Base-by-base conservation (phyloP, 2,329 filamentous ascomycete species). In the Claviceps lovelessii region DNA sequence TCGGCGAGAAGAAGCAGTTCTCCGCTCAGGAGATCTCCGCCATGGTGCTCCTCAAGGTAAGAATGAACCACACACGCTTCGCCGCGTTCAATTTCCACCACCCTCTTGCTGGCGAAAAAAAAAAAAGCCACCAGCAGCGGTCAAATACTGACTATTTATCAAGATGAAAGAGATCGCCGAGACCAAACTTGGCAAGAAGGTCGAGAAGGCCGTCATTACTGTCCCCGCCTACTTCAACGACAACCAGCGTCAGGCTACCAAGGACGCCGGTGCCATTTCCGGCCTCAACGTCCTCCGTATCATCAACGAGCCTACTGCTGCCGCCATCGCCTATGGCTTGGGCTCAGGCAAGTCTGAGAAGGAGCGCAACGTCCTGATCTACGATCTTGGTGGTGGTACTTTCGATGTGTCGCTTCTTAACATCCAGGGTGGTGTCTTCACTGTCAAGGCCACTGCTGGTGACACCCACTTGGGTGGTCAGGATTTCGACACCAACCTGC, bases 211-310 rank as follows among this genome's bases (percentile, higher is more conserved):
- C 61, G 93, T 98, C 72, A 90, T 98, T 74, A 98, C 93, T 59
- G 93, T 97, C 57, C 93, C 93, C 56, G 93, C 93, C 71, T 98
- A 98, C 83, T 98, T 98, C 88, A 97, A 97, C 82, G 93, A 98
- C 84, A 95, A 95, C 81, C 93, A 98, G 81, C 87, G 93, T 77
- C 93, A 97, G 78, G 88, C 93, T 63, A 98, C 93, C 77, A 97
- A 97, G 85, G 93, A 97, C 70, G 93, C 93, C 63, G 93, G 93
- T 85, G 87, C 91, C 72, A 98, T 98, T 70, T 78, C 91, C 68
- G 93, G 91, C 65, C 85, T 98, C 60, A 96, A 97, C 77, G 90
- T 98, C 64, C 90, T 98, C 74, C 90, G 93, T 82, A 97, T 98
- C 78, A 97, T 98, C 79, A 98, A 98, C 84, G 93, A 98, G 80